Base-by-base conservation (phyloP, 2,329 filamentous ascomycete species). In the Colletotrichum tabaci region DNA sequence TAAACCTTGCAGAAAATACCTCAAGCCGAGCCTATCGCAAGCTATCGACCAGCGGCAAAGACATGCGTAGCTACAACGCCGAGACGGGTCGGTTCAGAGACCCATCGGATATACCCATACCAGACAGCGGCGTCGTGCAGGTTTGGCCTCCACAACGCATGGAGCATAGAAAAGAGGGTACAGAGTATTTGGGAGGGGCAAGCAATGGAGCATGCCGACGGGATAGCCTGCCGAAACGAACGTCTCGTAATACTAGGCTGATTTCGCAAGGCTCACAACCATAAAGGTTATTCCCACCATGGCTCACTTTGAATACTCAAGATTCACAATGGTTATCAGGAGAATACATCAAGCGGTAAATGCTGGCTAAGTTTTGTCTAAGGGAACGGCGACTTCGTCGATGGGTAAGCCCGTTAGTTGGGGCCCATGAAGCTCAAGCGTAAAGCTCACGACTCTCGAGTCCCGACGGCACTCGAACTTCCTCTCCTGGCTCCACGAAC, bases 1-100 rank as follows among this genome's bases (percentile, higher is more conserved):
- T 9, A n/a, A 52, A n/a, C 23, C 44, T 46, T 61, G 63, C 47
- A 53, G 50, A 71, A 71, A 71, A 71, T 67, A 56, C 56, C 67
- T 46, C 63, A 71, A 42, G 10, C 50, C 15, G 16, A 42, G 50
- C 67, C 67, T 71, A 71, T 71, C 63, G 56, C 35, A 61, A 61
- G 62, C 62, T 71, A 67, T 67, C 67, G 49, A 61, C 38, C 42
- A 50, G 66, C 63, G 42, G 57, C 57, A 35, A 65, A 58, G 21
- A 30, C 10, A 23, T 13, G 18, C 46, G 18, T 2, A 49, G n/a
- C 3, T 23, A 49, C 10, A 12, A 8, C 47, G 47, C 47, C 47
- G n/a, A 49, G 47, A 6, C n/a, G 47, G 47, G 47, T 13, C n/a
- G n/a, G 4, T 21, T 5, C 21, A 9, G 47, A 44, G 55, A 56